Conservation (phyloP, 169 alveolate genomes). For the Amoebophrya sp. region DNA sequence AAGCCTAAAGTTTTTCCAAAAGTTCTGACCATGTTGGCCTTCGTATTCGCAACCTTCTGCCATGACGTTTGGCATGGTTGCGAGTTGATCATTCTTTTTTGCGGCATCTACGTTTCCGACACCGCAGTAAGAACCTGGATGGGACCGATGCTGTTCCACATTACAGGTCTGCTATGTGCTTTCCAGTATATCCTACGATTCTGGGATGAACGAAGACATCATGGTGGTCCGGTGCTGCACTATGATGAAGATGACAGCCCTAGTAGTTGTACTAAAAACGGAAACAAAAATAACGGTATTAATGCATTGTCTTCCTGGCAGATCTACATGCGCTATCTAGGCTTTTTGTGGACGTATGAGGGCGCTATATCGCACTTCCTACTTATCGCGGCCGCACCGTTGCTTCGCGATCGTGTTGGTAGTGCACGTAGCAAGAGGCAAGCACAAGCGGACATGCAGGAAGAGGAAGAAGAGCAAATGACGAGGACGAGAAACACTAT, state of each 20-base stretch:
- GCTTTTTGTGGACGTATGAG: background rate
- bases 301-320: no score
- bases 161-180: background rate
- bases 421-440: no score
- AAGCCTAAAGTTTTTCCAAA: background rate
- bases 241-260: no score
- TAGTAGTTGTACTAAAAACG: no score
- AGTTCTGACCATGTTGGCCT: background rate
- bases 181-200: background rate
- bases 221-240: no score
- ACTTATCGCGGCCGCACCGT: background rate
- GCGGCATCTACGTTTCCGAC: background rate
- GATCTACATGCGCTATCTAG: background rate
- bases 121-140: background rate
- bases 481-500: no score
- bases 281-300: no score
- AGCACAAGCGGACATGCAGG: no score
- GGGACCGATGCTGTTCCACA: background rate
- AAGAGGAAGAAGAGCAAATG: no score
- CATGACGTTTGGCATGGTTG: background rate
- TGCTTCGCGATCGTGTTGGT: background rate
- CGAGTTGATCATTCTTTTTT: background rate
- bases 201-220: background rate
- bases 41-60: background rate
- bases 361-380: background rate